Percentiles rank a stretch among this genome's conserved stretches.
phyloP scores from a whole-genome alignment of 2,329 filamentous ascomycete genomes.

The Cercospora sp. region DNA sequence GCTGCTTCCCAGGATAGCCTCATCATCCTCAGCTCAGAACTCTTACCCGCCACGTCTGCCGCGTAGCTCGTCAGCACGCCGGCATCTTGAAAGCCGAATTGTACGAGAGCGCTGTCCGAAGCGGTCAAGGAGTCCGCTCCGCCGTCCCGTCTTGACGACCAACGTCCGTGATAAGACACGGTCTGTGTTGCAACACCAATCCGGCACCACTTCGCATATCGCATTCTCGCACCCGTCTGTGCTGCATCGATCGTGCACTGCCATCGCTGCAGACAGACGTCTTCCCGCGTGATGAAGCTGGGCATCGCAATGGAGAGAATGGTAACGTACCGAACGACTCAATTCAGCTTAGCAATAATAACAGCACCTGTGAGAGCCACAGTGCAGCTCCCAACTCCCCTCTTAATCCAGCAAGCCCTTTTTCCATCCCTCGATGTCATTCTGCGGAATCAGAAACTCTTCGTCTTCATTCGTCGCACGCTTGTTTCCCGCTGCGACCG shows the following conservation, averaged over 20 bases:
- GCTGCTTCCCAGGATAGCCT: not conserved
- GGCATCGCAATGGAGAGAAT: not conserved
- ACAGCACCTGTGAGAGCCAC: not conserved
- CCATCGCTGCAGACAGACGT: not conserved
- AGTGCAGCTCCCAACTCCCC: not conserved
- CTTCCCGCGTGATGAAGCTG: not conserved
- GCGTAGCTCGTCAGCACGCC: not conserved
- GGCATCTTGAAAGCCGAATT: not conserved
- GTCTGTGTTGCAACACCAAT: not conserved
- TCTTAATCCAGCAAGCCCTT: not conserved
- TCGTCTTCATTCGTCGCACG: too few relatives aligned
- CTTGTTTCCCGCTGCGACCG: not conserved
- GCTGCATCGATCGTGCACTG: not conserved
- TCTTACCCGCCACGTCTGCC: not conserved
- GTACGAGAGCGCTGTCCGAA: not conserved
- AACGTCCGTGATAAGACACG: not conserved
- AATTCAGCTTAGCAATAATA: not conserved
- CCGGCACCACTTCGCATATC: not conserved
- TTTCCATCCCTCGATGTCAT: too few relatives aligned
- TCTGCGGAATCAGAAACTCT: too few relatives aligned
- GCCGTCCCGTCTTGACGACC: not conserved
- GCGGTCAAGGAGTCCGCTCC: not conserved
- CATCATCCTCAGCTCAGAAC: not conserved
- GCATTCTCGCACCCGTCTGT: not conserved
- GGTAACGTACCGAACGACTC: not conserved